A percentile compares a stretch with the other conserved stretches of the same genome.
These are phyloP conservation scores for Pichia gijzeniarum DNA, from an alignment of 805 yeast genomes.

Conservation along the genomic window DNA sequence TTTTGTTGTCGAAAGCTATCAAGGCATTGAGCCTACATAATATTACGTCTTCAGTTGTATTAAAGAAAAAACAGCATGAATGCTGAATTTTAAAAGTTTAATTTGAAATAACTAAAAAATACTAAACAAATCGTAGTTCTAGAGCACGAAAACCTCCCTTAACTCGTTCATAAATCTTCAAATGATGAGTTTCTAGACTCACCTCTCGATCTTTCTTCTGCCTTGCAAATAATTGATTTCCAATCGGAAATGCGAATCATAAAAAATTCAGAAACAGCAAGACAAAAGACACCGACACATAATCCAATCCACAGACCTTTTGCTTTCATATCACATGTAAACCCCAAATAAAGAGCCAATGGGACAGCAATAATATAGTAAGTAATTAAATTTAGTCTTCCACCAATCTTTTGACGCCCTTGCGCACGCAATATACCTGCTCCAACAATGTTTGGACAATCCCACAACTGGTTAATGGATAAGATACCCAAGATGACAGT, in stretches of 20 bases:
- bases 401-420: conserved; percentile 44
- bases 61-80: no score
- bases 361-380: conserved; percentile 66
- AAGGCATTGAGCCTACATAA: no score
- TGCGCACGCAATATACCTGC: conserved; percentile 45
- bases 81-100: no score
- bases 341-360: conserved; percentile 48
- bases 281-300: conserved; percentile 13
- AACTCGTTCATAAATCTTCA: no score
- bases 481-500: conserved; percentile 14
- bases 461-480: conserved; percentile 35
- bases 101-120: no score
- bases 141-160: no score
- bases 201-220: neutral
- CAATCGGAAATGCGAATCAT: conserved; percentile 5
- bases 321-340: conserved; percentile 33
- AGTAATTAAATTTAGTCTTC: conserved; percentile 39
- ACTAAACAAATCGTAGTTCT: no score
- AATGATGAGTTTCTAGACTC: no score
- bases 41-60: no score
- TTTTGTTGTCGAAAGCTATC: no score
- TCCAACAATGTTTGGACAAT: conserved; percentile 35
- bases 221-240: conserved; percentile 1
- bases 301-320: conserved; percentile 23
- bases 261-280: conserved; percentile 7